Evolutionary conservation across 2,329 filamentous ascomycete species (phyloP).

Genomic region (Trichoderma koningiopsis): DNA sequence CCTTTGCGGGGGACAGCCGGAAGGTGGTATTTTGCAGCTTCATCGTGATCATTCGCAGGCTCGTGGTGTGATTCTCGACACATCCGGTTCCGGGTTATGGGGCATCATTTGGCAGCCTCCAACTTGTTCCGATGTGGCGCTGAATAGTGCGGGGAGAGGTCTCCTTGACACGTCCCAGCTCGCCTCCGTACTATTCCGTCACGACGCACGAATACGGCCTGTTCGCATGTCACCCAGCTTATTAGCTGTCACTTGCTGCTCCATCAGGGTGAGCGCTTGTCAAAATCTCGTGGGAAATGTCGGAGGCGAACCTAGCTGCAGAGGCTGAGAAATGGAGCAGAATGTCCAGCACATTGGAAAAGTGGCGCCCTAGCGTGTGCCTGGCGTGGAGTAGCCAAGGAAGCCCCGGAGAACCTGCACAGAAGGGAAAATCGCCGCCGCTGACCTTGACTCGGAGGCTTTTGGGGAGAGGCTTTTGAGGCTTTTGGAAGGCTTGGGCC

Average conservation of each 20-base stretch:
- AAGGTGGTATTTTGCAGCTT: conserved; percentile 7
- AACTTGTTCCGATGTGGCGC: conserved; percentile 16
- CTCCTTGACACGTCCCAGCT: neutral
- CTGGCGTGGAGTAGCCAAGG: conserved; percentile 18
- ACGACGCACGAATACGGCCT: conserved; percentile 2
- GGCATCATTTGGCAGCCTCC: neutral
- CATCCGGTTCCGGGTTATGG: neutral
- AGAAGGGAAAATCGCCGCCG: conserved; percentile 22
- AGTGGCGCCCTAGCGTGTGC: conserved; percentile 13
- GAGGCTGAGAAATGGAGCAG: conserved; percentile 10
- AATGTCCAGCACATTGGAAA: neutral
- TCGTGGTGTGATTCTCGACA: conserved; percentile 5
- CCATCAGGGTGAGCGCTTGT: neutral
- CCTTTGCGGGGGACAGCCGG: conserved; percentile 9
- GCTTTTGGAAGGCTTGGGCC: conserved; percentile 3
- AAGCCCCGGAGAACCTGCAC: conserved; percentile 17
- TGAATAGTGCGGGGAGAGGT: conserved; percentile 13
- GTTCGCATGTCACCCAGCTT: neutral
- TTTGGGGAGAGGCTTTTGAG: neutral
- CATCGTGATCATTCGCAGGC: neutral
- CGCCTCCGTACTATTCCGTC: conserved; percentile 4
- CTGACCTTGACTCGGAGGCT: conserved; percentile 8
- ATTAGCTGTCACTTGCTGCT: conserved; percentile 6
- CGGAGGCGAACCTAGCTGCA: neutral
- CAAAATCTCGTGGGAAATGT: conserved; percentile 21